These are phyloP conservation scores for Penicillium rolfsii DNA, from an alignment of 2,329 filamentous ascomycete genomes.

Conservation along the genomic window DNA sequence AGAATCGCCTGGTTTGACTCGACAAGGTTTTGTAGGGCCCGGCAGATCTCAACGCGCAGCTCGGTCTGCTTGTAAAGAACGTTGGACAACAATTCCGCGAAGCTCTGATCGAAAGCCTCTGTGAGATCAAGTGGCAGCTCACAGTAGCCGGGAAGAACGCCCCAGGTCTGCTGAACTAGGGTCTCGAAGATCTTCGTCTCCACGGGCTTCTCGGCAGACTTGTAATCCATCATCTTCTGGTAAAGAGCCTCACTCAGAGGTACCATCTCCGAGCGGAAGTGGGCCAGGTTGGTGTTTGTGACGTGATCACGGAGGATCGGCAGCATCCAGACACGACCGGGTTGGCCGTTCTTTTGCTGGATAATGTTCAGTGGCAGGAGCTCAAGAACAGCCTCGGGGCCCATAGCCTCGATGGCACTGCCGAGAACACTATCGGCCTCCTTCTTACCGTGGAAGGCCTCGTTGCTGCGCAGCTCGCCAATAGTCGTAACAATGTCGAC, in stretches of 20 bases:
- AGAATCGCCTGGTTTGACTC: constrained; percentile 88
- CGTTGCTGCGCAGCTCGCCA: constrained; percentile 83
- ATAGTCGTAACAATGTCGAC: constrained; percentile 74
- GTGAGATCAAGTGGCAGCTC: constrained; percentile 81
- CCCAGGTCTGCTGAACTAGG: constrained; percentile 93
- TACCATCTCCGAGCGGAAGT: constrained; percentile 85
- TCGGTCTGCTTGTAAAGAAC: constrained; percentile 91
- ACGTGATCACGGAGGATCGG: constrained; percentile 88
- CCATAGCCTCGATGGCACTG: constrained; percentile 85
- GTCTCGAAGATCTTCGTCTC: constrained; percentile 98
- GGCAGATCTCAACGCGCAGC: constrained; percentile 83
- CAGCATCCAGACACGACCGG: constrained; percentile 91
- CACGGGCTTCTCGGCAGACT: constrained; percentile 82
- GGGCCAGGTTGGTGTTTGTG: constrained; percentile 81
- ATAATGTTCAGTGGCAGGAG: constrained; percentile 85
- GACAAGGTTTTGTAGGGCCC: constrained; percentile 80
- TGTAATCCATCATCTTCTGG: constrained; percentile 82
- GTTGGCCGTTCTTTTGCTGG: constrained; percentile 73
- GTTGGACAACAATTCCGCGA: constrained; percentile 89
- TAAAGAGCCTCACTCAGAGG: constrained; percentile 89
- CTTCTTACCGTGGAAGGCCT: constrained; percentile 90
- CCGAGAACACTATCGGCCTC: constrained; percentile 90
- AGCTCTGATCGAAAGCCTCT: constrained; percentile 78
- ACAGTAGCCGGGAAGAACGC: constrained; percentile 89
- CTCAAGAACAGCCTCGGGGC: constrained; percentile 78